A percentile compares a stretch with the other conserved stretches of the same genome.
These are phyloP conservation scores for Helichrysum umbraculigerum DNA, from an alignment of 129 eudicot species.

Conservation along the genomic window DNA sequence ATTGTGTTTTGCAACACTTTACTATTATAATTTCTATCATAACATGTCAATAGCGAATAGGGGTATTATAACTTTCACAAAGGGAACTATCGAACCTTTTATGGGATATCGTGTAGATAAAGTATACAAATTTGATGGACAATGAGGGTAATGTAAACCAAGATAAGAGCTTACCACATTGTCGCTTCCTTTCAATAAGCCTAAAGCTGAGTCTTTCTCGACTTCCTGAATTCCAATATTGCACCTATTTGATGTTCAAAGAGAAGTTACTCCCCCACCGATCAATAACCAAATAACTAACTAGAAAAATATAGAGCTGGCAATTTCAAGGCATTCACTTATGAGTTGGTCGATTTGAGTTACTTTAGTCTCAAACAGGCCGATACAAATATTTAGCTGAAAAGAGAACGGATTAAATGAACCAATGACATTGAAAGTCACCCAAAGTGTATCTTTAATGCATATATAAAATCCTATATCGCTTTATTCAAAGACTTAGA, in stretches of 20 bases:
- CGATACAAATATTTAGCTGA: not conserved
- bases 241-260: conserved; percentile 48
- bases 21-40: not conserved
- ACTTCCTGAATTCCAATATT: conserved; percentile 77
- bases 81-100: not conserved
- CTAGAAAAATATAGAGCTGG: conserved; percentile 6
- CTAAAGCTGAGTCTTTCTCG: conserved; percentile 68
- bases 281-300: conserved; percentile 9
- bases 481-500: not conserved
- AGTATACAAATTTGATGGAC: not conserved
- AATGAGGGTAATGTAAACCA: not conserved
- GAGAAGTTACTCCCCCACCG: conserved; percentile 9
- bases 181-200: conserved; percentile 89
- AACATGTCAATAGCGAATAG: not conserved
- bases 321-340: conserved; percentile 12
- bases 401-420: too few species aligned
- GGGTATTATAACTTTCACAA: not conserved
- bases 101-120: not conserved
- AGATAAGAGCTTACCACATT: conserved; percentile 64
- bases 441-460: not conserved
- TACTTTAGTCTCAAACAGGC: conserved; percentile 15
- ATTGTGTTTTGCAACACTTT: not conserved
- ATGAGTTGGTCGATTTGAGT: not conserved
- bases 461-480: not conserved
- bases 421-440: not conserved